Evolutionary conservation across 306 rosid genomes (phyloP).

Genomic region (Corylus heterophylla): DNA sequence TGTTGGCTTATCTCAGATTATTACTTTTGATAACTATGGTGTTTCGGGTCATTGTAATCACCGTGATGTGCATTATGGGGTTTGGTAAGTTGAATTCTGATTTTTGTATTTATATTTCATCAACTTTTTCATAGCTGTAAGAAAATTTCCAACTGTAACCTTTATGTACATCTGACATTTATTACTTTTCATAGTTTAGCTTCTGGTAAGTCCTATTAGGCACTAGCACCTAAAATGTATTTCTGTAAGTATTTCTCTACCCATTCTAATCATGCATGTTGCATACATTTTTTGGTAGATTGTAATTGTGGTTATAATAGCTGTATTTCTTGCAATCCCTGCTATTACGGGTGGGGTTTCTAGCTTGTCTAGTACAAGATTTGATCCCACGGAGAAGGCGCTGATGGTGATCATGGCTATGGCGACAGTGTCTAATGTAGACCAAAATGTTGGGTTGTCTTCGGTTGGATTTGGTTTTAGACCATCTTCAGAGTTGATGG

Average conservation of each 20-base stretch:
- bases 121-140: neutral
- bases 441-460: too few species aligned
- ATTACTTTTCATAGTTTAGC: neutral
- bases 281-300: neutral
- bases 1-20: conserved; percentile 51
- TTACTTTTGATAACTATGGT: conserved; percentile 80
- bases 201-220: neutral
- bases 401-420: too few species aligned
- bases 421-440: too few species aligned
- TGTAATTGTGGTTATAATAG: neutral
- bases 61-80: conserved; percentile 71
- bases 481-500: too few species aligned
- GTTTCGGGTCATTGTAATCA: conserved; percentile 97
- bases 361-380: too few species aligned
- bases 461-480: too few species aligned
- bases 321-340: neutral
- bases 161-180: neutral
- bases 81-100: conserved; percentile 50
- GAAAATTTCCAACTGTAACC: neutral
- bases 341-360: too few species aligned
- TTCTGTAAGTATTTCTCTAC: neutral
- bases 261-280: neutral
- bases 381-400: too few species aligned
- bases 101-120: neutral
- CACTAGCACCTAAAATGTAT: neutral